These are phyloP conservation scores for Magnaporthales sp. DNA, from an alignment of 2,329 filamentous ascomycete genomes.

Conservation along the genomic window DNA sequence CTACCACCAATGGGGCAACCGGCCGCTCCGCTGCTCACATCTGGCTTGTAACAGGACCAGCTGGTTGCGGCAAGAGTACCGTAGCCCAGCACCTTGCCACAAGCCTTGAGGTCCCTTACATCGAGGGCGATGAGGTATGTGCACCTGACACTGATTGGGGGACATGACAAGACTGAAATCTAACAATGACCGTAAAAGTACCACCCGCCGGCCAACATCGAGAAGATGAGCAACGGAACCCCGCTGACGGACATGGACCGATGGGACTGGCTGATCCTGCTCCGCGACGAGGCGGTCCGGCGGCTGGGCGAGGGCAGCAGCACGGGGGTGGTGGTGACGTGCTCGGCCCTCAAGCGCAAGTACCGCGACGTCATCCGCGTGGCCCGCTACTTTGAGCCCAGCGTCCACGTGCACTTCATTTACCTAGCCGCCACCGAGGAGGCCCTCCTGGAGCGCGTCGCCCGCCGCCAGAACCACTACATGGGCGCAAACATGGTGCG, in stretches of 20 bases:
- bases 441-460: constrained; percentile 67
- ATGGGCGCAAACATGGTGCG: constrained; percentile 96
- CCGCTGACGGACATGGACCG: constrained; percentile 88
- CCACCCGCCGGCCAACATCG: constrained; percentile 68
- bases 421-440: constrained; percentile 76
- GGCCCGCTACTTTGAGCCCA: constrained; percentile 64
- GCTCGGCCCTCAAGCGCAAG: constrained; percentile 92
- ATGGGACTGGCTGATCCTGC: constrained; percentile 89
- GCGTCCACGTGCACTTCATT: constrained; percentile 81
- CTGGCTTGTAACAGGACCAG: constrained; percentile 72
- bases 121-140: constrained; percentile 69
- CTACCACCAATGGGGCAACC: neutral
- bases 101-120: constrained; percentile 57
- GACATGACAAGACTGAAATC: constrained; percentile 5
- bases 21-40: constrained; percentile 53
- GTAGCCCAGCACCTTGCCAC: constrained; percentile 58
- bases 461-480: constrained; percentile 72
- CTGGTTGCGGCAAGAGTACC: constrained; percentile 72
- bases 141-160: neutral
- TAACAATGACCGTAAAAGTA: too few species aligned
- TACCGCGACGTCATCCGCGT: constrained; percentile 89
- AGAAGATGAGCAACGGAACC: constrained; percentile 81
- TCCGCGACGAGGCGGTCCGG: constrained; percentile 59
- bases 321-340: constrained; percentile 82
- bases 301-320: constrained; percentile 41